Conservation (phyloP, 257 asterid genomes). For the Cordia subcordata region DNA sequence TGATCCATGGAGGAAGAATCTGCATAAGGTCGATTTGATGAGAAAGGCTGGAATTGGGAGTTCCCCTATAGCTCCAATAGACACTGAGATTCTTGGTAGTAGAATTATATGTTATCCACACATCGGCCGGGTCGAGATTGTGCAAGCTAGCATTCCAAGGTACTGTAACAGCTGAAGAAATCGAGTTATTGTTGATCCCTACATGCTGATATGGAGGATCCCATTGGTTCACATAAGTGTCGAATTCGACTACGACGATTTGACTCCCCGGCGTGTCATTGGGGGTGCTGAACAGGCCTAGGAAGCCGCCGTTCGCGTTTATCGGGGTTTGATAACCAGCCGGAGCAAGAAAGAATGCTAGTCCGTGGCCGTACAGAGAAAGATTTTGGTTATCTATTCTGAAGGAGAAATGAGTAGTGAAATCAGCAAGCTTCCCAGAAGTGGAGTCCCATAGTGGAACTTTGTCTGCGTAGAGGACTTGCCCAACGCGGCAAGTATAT, state of each 20-base stretch:
- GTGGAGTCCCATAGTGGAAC: constrained; percentile 31
- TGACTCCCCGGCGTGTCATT: constrained; percentile 17
- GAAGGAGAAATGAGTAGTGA: constrained; percentile 30
- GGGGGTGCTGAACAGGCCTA: constrained; percentile 28
- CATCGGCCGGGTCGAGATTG: constrained; percentile 18
- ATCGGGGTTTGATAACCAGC: constrained; percentile 29
- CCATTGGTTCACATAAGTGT: constrained; percentile 27
- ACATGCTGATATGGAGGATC: constrained; percentile 34
- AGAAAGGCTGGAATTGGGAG: constrained; percentile 23
- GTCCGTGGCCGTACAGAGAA: constrained; percentile 23
- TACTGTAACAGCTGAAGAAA: constrained; percentile 12
- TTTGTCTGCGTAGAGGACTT: constrained; percentile 21
- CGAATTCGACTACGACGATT: constrained; percentile 29
- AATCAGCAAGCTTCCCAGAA: constrained; percentile 19
- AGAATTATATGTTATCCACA: constrained; percentile 27
- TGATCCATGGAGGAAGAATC: constrained; percentile 27
- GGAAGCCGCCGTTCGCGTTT: constrained; percentile 39
- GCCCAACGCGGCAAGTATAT: constrained; percentile 26
- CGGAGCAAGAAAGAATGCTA: constrained; percentile 36
- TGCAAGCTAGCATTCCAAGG: constrained; percentile 33
- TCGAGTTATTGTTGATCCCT: constrained; percentile 31
- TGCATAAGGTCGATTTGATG: constrained; percentile 19
- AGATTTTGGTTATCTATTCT: constrained; percentile 14
- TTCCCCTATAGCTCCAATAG: constrained; percentile 24
- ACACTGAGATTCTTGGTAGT: constrained; percentile 26